Conservation (phyloP, 257 asterid genomes). For the Ehretia macrophylla region DNA sequence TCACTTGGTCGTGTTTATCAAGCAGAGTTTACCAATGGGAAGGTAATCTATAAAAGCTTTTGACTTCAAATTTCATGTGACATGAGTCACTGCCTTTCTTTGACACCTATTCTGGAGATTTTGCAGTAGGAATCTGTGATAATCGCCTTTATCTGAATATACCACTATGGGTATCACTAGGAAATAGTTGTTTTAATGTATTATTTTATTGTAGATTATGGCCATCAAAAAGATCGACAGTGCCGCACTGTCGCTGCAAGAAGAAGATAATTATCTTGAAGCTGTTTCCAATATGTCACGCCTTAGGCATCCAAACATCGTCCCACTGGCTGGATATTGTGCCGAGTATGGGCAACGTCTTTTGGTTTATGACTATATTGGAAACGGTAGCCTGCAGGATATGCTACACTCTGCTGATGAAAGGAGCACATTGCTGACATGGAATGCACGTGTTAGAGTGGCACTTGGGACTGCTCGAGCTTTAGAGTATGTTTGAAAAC, state of each 20-base stretch:
- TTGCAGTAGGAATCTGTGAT: not conserved
- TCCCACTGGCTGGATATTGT: constrained; percentile 83
- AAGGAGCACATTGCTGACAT: constrained; percentile 76
- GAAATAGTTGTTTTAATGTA: not conserved
- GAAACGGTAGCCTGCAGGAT: constrained; percentile 88
- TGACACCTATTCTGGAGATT: not conserved
- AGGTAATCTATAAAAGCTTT: constrained; percentile 45
- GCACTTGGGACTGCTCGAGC: constrained; percentile 99
- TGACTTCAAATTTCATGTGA: not conserved
- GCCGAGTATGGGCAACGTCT: constrained; percentile 94
- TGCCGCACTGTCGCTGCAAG: constrained; percentile 85
- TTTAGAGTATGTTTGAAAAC: constrained; percentile 83
- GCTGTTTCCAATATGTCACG: constrained; percentile 89
- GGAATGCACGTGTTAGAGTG: constrained; percentile 96
- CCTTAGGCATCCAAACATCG: constrained; percentile 85
- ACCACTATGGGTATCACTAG: not conserved
- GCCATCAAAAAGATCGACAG: constrained; percentile 82
- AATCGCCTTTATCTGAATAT: not conserved
- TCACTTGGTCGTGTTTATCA: constrained; percentile 94
- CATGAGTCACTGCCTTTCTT: constrained; percentile 1
- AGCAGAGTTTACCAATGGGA: constrained; percentile 83
- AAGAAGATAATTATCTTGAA: constrained; percentile 89
- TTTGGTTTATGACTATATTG: constrained; percentile 71
- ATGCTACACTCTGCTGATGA: constrained; percentile 94
- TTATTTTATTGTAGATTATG: constrained; percentile 50